phyloP scores from a whole-genome alignment of 352 stramenopile species.

The Pythium guiyangense region DNA sequence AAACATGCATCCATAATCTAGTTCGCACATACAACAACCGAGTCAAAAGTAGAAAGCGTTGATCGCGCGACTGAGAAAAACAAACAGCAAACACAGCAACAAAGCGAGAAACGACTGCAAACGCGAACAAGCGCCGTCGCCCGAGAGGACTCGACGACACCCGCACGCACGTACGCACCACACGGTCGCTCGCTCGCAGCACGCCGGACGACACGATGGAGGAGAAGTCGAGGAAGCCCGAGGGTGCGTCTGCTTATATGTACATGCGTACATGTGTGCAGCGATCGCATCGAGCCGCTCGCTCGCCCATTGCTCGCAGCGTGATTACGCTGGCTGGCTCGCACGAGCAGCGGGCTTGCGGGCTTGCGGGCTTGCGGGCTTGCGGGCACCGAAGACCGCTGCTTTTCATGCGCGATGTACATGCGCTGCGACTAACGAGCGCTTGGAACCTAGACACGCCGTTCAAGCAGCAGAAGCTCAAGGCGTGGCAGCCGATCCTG shows the following conservation, averaged over 20 bases:
- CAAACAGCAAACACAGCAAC: neutral
- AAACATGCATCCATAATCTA: neutral
- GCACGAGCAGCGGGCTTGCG: neutral
- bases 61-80: slow-evolving; percentile 10
- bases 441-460: slow-evolving; percentile 52
- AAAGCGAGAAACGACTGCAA: neutral
- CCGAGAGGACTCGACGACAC: neutral
- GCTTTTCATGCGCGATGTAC: neutral
- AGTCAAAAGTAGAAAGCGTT: too few species aligned
- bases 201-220: slow-evolving; percentile 44
- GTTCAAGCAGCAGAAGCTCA: slow-evolving; percentile 89
- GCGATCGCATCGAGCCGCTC: neutral
- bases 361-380: neutral
- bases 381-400: neutral
- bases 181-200: slow-evolving; percentile 1
- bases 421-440: neutral
- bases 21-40: too few species aligned
- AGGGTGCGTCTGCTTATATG: slow-evolving; percentile 32
- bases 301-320: too few species aligned
- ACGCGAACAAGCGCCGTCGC: slow-evolving; percentile 3
- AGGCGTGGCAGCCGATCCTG: slow-evolving; percentile 96
- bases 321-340: too few species aligned
- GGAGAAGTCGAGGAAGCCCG: slow-evolving; percentile 83
- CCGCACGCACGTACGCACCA: slow-evolving; percentile 16
- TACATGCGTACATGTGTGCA: neutral